phyloP scores from a whole-genome alignment of 805 yeast species.

The Scheffersomyces ergatensis region DNA sequence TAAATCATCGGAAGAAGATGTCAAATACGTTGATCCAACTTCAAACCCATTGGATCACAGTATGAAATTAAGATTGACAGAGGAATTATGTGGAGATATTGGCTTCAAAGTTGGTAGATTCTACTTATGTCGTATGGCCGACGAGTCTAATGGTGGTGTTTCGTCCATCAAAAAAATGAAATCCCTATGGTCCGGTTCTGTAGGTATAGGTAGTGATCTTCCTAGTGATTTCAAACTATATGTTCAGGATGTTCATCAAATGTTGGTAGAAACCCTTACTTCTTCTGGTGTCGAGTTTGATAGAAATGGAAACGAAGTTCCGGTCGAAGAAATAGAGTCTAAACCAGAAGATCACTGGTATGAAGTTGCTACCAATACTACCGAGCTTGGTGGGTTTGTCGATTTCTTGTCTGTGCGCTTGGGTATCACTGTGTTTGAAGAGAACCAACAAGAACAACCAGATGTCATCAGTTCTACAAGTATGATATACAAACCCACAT shows the following conservation, averaged over 20 bases:
- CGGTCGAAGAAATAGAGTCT: not conserved
- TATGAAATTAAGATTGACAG: slow-evolving; percentile 31
- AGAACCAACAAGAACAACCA: not conserved
- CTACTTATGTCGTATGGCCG: slow-evolving; percentile 35
- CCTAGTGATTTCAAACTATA: slow-evolving; percentile 36
- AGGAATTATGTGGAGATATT: slow-evolving; percentile 35
- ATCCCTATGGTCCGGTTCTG: slow-evolving; percentile 13
- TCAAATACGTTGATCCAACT: slow-evolving; percentile 35
- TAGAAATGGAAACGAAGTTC: slow-evolving; percentile 26
- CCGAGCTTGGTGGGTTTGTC: slow-evolving; percentile 26
- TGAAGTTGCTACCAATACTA: slow-evolving; percentile 32
- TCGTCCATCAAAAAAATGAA: slow-evolving; percentile 32
- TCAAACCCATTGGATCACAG: slow-evolving; percentile 35
- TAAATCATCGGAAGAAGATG: slow-evolving; percentile 16
- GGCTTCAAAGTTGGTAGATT: slow-evolving; percentile 42
- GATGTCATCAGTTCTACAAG: slow-evolving; percentile 5
- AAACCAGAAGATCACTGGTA: slow-evolving; percentile 22
- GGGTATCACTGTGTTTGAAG: slow-evolving; percentile 8
- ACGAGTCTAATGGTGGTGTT: slow-evolving; percentile 33
- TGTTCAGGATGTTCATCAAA: slow-evolving; percentile 38
- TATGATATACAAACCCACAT: slow-evolving; percentile 3
- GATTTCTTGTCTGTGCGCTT: slow-evolving; percentile 19
- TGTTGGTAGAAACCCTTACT: slow-evolving; percentile 25
- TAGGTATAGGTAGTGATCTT: slow-evolving; percentile 3
- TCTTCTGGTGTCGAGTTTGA: slow-evolving; percentile 35